Evolutionary conservation across 345 rosid species (phyloP).

Genomic region (Psidium guajava): DNA sequence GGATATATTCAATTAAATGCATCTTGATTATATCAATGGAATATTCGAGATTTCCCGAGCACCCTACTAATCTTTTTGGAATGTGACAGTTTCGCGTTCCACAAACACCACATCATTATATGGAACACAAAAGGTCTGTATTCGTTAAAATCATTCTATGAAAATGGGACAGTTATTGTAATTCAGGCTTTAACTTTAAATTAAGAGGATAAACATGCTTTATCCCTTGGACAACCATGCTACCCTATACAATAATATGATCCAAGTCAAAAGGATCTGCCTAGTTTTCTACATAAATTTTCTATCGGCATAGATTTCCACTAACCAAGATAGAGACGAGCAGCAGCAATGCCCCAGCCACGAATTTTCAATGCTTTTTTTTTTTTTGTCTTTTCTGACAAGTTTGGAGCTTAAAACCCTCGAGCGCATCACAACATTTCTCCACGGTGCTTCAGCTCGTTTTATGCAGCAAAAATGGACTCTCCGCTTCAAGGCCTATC

Average conservation of each 20-base stretch:
- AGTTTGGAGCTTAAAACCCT: background rate
- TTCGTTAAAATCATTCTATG: background rate
- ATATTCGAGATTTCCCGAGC: background rate
- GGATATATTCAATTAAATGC: background rate
- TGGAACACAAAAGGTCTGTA: background rate
- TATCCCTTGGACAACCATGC: background rate
- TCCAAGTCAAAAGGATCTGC: background rate
- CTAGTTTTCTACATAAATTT: background rate
- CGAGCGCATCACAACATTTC: background rate
- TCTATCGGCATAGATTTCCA: background rate
- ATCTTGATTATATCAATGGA: background rate
- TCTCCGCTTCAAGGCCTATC: background rate
- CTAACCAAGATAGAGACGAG: background rate
- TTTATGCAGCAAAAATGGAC: background rate
- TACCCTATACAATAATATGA: background rate
- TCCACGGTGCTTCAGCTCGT: background rate
- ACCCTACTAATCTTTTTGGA: background rate
- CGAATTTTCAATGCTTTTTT: background rate
- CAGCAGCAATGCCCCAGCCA: background rate
- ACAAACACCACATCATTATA: background rate
- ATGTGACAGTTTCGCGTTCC: fast-evolving
- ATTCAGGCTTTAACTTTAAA: background rate
- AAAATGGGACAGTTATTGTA: background rate
- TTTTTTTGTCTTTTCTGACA: background rate
- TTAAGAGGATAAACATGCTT: background rate